phyloP scores from a whole-genome alignment of 2,329 filamentous ascomycete genomes.

The Cladosporium cucumerinum region DNA sequence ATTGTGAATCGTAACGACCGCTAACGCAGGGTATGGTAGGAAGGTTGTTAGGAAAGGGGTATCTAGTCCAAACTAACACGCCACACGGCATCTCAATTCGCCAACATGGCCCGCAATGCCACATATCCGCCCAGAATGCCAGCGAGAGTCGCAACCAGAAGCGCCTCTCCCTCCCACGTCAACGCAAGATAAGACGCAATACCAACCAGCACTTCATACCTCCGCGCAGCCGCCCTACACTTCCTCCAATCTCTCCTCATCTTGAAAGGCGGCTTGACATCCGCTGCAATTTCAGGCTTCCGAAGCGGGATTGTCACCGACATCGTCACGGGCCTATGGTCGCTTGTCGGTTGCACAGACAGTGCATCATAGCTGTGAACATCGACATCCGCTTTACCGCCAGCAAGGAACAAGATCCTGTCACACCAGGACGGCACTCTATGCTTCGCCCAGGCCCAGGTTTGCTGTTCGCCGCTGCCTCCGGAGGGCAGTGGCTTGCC shows the following conservation, averaged over 20 bases:
- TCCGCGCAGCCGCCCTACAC: slow-evolving; percentile 52
- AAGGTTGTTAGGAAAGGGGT: not conserved
- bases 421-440: slow-evolving; percentile 94
- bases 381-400: slow-evolving; percentile 53
- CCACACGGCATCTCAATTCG: not conserved
- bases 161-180: slow-evolving; percentile 46
- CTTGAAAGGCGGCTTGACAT: slow-evolving; percentile 52
- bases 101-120: slow-evolving; percentile 17
- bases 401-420: slow-evolving; percentile 69
- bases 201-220: slow-evolving; percentile 59
- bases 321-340: slow-evolving; percentile 81
- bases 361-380: slow-evolving; percentile 67
- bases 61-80: not conserved
- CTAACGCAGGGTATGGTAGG: not conserved
- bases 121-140: slow-evolving; percentile 33
- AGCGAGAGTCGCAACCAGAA: slow-evolving; percentile 33
- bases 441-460: slow-evolving; percentile 65
- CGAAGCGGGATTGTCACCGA: slow-evolving; percentile 59
- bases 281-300: slow-evolving; percentile 32
- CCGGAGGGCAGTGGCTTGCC: slow-evolving; percentile 21
- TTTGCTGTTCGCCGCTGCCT: not conserved
- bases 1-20: not conserved
- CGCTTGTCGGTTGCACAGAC: slow-evolving; percentile 75
- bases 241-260: slow-evolving; percentile 57
- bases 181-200: slow-evolving; percentile 52